phyloP scores from a whole-genome alignment of 1,284 basidiomycete genomes.

The Mycosarcoma mackinlayi region DNA sequence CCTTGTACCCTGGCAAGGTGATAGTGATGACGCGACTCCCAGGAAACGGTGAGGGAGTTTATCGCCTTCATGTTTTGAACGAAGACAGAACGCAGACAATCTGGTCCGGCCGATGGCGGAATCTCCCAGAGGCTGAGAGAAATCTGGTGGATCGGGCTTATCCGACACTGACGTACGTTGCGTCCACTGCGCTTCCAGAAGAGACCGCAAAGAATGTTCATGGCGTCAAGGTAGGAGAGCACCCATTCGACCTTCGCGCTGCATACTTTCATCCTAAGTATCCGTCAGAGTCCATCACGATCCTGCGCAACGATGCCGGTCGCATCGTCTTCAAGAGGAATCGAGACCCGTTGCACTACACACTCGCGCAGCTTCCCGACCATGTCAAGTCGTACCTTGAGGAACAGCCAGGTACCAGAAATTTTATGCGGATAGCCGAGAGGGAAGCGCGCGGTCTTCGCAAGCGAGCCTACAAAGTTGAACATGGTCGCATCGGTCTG shows the following conservation, averaged over 20 bases:
- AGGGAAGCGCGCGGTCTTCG: neutral
- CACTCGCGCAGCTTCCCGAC: neutral
- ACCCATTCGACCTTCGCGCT: neutral
- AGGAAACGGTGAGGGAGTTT: no score
- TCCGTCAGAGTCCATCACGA: neutral
- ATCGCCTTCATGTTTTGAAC: no score
- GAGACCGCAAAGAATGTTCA: no score
- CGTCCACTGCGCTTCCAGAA: no score
- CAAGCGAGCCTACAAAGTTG: neutral
- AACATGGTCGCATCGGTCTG: neutral
- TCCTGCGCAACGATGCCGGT: neutral
- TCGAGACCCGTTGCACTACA: neutral
- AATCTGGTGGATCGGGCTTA: no score
- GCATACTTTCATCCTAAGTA: neutral
- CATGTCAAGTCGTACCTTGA: neutral
- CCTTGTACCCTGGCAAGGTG: neutral
- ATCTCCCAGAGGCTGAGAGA: no score
- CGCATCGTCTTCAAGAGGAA: neutral
- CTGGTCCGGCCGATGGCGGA: no score
- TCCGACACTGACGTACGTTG: no score
- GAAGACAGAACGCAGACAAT: no score
- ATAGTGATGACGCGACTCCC: no score
- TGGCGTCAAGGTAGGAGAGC: neutral
- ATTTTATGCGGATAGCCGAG: neutral
- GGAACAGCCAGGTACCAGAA: neutral